Evolutionary conservation across 2,329 filamentous ascomycete genomes (phyloP).

Genomic region (Sporothrix dimorphospora): DNA sequence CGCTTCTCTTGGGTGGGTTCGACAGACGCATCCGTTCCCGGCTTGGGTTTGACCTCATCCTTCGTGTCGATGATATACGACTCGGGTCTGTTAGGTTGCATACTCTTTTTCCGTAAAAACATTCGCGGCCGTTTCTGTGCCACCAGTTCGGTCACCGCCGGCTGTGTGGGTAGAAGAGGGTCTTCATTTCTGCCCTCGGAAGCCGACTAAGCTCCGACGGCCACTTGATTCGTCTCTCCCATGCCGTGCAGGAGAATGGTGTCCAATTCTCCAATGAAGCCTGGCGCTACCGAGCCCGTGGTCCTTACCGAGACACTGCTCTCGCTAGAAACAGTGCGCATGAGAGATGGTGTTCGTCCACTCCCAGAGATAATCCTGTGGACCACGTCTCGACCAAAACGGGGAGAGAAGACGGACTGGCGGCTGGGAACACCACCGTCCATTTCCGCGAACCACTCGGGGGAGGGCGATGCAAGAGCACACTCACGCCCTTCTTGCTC

Average conservation of each 20-base stretch:
- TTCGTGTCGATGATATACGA: neutral
- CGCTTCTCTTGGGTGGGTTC: neutral
- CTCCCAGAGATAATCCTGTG: neutral
- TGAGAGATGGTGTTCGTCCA: neutral
- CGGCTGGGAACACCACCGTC: neutral
- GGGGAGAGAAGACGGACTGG: slow-evolving; percentile 1
- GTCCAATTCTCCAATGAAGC: neutral
- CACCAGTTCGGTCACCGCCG: neutral
- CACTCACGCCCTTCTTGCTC: slow-evolving; percentile 30
- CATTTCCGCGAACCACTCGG: slow-evolving; percentile 24
- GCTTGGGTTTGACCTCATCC: neutral
- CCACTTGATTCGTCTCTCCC: neutral
- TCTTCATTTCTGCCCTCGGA: neutral
- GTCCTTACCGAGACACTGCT: slow-evolving; percentile 15
- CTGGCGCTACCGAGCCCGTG: neutral
- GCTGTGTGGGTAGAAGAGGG: neutral
- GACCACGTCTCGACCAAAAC: slow-evolving; percentile 13
- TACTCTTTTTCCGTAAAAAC: slow-evolving; percentile 22
- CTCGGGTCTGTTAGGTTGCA: neutral
- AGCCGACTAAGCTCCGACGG: slow-evolving; percentile 28
- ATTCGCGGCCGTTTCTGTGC: neutral
- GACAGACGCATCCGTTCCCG: neutral
- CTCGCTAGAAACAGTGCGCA: slow-evolving; percentile 23
- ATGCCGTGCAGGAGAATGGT: neutral
- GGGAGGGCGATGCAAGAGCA: slow-evolving; percentile 23